Evolutionary conservation across 1,284 basidiomycete species (phyloP).

Genomic region (Cutaneotrichosporon arboriforme): DNA sequence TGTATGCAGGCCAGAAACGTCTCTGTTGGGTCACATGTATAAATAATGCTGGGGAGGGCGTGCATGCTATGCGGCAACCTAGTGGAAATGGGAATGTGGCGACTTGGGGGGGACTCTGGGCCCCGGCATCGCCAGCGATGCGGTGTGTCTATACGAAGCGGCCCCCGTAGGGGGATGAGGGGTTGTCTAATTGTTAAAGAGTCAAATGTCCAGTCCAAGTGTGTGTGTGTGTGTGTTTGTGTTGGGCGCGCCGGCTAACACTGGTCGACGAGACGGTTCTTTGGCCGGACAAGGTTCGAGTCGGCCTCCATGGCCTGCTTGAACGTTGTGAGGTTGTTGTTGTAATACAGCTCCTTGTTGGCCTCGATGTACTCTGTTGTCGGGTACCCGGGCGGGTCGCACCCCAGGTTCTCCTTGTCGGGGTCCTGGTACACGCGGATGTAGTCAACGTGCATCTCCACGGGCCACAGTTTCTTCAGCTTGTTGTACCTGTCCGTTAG

Average conservation of each 20-base stretch:
- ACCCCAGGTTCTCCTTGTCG: constrained; percentile 41
- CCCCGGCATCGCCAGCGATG: too few species aligned
- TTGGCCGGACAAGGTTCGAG: constrained; percentile 17
- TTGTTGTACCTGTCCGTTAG: constrained; percentile 1
- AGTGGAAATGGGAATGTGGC: too few species aligned
- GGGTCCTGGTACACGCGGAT: constrained; percentile 49
- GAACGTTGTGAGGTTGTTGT: constrained; percentile 34
- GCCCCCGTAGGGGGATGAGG: too few species aligned
- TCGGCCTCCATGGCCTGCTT: constrained; percentile 1
- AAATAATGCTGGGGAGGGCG: too few species aligned
- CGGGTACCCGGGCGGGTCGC: constrained; percentile 52
- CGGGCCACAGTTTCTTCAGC: constrained; percentile 6
- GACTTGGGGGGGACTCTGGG: too few species aligned
- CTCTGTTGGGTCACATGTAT: too few species aligned
- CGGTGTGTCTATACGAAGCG: too few species aligned
- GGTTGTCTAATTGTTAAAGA: too few species aligned
- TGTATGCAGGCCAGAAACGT: too few species aligned
- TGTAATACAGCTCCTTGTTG: constrained; percentile 28
- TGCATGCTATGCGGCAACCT: too few species aligned
- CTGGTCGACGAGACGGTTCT: constrained; percentile 33
- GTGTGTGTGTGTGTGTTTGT: too few species aligned
- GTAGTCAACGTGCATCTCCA: constrained; percentile 43
- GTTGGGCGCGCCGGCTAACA: constrained; percentile 22
- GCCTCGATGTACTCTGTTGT: constrained; percentile 54
- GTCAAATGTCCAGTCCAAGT: too few species aligned